A percentile compares a stretch with the other conserved stretches of the same genome.
Conservation (phyloP, 2,329 filamentous ascomycete genomes). For the Penicillium nordicum region DNA sequence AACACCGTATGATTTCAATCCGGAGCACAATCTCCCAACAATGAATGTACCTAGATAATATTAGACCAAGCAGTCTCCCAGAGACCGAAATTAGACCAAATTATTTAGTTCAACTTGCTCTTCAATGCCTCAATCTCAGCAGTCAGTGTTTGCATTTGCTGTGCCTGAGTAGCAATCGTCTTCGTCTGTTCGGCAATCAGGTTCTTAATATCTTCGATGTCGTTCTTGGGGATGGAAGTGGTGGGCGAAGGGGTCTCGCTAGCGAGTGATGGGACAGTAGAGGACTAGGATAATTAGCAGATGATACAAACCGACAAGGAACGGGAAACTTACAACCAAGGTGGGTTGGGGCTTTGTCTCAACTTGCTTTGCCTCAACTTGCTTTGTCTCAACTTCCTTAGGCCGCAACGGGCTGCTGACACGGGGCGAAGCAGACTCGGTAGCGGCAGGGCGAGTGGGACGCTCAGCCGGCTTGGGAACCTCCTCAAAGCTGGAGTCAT, state of each 20-base stretch:
- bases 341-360: conserved; percentile 25
- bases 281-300: conserved; percentile 15
- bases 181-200: conserved; percentile 73
- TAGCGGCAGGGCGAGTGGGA: conserved; percentile 33
- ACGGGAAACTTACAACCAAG: conserved; percentile 19
- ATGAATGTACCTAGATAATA: background rate
- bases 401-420: conserved; percentile 33
- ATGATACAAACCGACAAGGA: background rate
- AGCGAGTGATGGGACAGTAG: conserved; percentile 32
- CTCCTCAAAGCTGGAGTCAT: conserved; percentile 82
- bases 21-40: background rate
- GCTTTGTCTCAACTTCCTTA: conserved; percentile 23
- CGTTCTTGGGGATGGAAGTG: conserved; percentile 54
- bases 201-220: conserved; percentile 72
- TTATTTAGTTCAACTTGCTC: conserved; percentile 59
- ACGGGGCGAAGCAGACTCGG: conserved; percentile 24
- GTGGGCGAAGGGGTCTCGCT: conserved; percentile 25
- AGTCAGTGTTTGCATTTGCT: conserved; percentile 68
- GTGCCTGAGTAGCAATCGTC: conserved; percentile 72
- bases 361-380: conserved; percentile 6
- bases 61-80: background rate
- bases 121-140: conserved; percentile 77
- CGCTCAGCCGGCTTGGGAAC: conserved; percentile 71
- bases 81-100: background rate
- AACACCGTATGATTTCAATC: conserved; percentile 12